Evolutionary conservation across 176 grass and related monocot species (phyloP).

Genomic region (Paspalum notatum): DNA sequence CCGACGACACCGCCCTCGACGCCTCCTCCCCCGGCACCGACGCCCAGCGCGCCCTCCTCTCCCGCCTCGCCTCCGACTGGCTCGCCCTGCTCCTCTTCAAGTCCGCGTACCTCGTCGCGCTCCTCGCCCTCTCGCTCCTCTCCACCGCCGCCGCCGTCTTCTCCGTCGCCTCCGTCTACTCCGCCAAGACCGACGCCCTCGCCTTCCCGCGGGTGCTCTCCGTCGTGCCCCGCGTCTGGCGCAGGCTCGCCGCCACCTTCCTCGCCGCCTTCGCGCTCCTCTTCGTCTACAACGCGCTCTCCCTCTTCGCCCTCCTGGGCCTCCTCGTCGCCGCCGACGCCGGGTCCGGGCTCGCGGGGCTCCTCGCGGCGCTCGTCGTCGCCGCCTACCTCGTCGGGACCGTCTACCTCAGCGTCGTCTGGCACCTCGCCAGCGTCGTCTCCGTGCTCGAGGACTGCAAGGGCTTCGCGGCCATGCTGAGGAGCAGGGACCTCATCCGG

Average conservation of each 20-base stretch:
- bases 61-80: constrained; percentile 66
- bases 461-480: constrained; percentile 82
- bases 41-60: constrained; percentile 53
- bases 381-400: constrained; percentile 52
- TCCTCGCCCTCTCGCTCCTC: constrained; percentile 85
- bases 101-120: constrained; percentile 73
- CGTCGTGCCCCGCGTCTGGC: constrained; percentile 93
- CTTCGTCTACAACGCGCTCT: constrained; percentile 62
- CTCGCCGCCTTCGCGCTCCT: constrained; percentile 83
- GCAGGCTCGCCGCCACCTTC: constrained; percentile 78
- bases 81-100: constrained; percentile 73
- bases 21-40: constrained; percentile 51
- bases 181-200: constrained; percentile 73
- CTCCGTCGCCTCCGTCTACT: constrained; percentile 90
- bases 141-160: constrained; percentile 86
- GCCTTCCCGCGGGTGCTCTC: constrained; percentile 78
- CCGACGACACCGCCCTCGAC: constrained; percentile 70
- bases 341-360: constrained; percentile 39
- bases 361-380: constrained; percentile 41
- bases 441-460: constrained; percentile 87
- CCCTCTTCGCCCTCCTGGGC: constrained; percentile 35
- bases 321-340: constrained; percentile 49
- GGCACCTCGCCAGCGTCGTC: constrained; percentile 91
- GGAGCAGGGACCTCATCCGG: constrained; percentile 62
- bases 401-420: constrained; percentile 80